Evolutionary conservation across 257 asterid genomes (phyloP).

Genomic region (Nicotiana tomentosiformis): DNA sequence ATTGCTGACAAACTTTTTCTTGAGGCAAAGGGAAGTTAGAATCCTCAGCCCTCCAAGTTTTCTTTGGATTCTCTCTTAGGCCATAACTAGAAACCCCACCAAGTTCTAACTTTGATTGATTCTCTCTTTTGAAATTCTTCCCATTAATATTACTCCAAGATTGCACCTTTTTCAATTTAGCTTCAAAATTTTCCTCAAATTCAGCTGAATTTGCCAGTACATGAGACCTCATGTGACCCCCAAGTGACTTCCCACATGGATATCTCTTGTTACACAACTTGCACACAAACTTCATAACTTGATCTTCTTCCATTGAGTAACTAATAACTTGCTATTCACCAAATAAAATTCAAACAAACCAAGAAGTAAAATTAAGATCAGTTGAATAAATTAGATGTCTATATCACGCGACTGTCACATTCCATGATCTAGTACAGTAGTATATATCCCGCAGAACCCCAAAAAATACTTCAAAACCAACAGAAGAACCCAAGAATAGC

Average conservation of each 20-base stretch:
- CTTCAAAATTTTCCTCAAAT: constrained; percentile 34
- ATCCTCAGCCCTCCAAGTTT: constrained; percentile 69
- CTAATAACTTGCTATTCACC: background rate
- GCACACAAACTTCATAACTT: constrained; percentile 51
- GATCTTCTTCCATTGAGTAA: constrained; percentile 43
- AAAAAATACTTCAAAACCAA: background rate
- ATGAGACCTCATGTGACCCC: constrained; percentile 89
- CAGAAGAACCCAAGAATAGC: background rate
- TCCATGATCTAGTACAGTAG: too few relatives aligned
- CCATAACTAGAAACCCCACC: constrained; percentile 55
- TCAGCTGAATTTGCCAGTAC: constrained; percentile 55
- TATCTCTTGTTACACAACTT: constrained; percentile 62
- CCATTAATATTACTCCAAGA: constrained; percentile 17
- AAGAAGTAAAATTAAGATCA: background rate
- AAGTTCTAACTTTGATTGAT: constrained; percentile 21
- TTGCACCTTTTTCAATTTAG: constrained; percentile 24
- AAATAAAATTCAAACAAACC: background rate
- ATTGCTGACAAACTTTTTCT: constrained; percentile 74
- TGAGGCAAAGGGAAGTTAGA: constrained; percentile 28
- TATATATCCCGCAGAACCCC: too few relatives aligned
- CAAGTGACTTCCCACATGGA: constrained; percentile 83
- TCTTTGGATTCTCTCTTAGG: constrained; percentile 82
- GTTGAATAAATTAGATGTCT: background rate
- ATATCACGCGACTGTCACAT: background rate
- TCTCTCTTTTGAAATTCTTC: background rate